Evolutionary conservation across 768 basidiomycete species (phyloP).

Genomic region (Mycena latifolia): DNA sequence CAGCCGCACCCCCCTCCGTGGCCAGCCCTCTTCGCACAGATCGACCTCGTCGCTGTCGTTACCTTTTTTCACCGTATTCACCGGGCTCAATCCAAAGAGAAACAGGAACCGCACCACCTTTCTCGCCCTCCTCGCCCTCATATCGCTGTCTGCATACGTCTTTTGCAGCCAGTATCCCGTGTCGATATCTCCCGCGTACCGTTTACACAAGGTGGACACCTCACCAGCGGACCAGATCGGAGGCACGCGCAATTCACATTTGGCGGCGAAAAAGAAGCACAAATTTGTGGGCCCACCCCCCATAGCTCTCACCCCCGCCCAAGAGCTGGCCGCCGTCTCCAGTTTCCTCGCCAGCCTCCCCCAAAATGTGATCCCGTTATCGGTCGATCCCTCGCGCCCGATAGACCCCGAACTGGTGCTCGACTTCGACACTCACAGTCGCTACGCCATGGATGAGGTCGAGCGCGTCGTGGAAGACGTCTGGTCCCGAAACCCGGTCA

Average conservation of each 20-base stretch:
- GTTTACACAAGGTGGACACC: slow-evolving; percentile 46
- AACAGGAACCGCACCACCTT: slow-evolving; percentile 66
- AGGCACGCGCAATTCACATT: slow-evolving; percentile 51
- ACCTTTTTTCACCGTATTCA: slow-evolving; percentile 43
- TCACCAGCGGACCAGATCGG: slow-evolving; percentile 50
- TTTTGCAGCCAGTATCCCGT: slow-evolving; percentile 60
- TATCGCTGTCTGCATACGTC: slow-evolving; percentile 66
- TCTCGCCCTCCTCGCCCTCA: slow-evolving; percentile 64
- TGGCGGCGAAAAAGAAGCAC: slow-evolving; percentile 37
- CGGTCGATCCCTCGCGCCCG: slow-evolving; percentile 70
- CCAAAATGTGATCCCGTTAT: slow-evolving; percentile 78
- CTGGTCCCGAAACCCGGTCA: slow-evolving; percentile 81
- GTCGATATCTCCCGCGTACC: slow-evolving; percentile 52
- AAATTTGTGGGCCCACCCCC: slow-evolving; percentile 48
- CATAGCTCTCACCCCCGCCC: slow-evolving; percentile 59
- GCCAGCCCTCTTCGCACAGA: slow-evolving; percentile 40
- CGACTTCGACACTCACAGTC: slow-evolving; percentile 83
- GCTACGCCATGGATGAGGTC: slow-evolving; percentile 72
- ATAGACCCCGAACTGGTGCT: slow-evolving; percentile 87
- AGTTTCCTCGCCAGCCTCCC: slow-evolving; percentile 81
- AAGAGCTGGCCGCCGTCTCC: slow-evolving; percentile 83
- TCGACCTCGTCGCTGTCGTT: slow-evolving; percentile 28
- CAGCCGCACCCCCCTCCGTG: slow-evolving; percentile 51
- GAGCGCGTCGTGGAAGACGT: slow-evolving; percentile 69
- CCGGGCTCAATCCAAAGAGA: slow-evolving; percentile 57